phyloP scores from a whole-genome alignment of 768 basidiomycete species.

The Lactarius tabidus region DNA sequence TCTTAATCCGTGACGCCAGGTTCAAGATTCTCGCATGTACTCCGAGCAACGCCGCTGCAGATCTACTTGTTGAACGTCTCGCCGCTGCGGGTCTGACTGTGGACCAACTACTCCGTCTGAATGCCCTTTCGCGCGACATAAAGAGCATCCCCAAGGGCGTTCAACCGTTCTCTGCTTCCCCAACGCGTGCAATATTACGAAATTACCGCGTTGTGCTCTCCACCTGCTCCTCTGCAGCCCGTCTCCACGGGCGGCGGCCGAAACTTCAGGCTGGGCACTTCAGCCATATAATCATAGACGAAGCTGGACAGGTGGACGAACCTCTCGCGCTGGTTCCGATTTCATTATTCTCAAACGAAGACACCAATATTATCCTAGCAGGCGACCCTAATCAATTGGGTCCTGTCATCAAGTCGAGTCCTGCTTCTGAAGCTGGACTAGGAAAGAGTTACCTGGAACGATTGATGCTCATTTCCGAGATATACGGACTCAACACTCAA shows the following conservation, averaged over 20 bases:
- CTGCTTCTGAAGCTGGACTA: constrained; percentile 31
- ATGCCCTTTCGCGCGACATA: constrained; percentile 43
- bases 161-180: constrained; percentile 34
- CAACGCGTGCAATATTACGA: constrained; percentile 36
- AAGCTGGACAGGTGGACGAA: constrained; percentile 61
- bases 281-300: constrained; percentile 59
- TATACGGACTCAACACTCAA: constrained; percentile 30
- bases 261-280: constrained; percentile 53
- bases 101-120: constrained; percentile 48
- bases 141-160: constrained; percentile 38
- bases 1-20: constrained; percentile 27
- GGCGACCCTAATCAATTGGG: constrained; percentile 39
- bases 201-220: constrained; percentile 51
- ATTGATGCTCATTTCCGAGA: constrained; percentile 31
- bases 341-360: constrained; percentile 31
- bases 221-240: constrained; percentile 52
- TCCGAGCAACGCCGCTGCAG: constrained; percentile 37
- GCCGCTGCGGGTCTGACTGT: constrained; percentile 17
- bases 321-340: constrained; percentile 51
- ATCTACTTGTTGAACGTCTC: constrained; percentile 34
- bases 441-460: constrained; percentile 36
- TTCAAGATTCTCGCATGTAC: constrained; percentile 35
- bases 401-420: constrained; percentile 35
- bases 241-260: constrained; percentile 44
- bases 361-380: constrained; percentile 37